These are phyloP conservation scores for Blastosporella zonata DNA, from an alignment of 1,284 basidiomycete species.

Conservation along the genomic window DNA sequence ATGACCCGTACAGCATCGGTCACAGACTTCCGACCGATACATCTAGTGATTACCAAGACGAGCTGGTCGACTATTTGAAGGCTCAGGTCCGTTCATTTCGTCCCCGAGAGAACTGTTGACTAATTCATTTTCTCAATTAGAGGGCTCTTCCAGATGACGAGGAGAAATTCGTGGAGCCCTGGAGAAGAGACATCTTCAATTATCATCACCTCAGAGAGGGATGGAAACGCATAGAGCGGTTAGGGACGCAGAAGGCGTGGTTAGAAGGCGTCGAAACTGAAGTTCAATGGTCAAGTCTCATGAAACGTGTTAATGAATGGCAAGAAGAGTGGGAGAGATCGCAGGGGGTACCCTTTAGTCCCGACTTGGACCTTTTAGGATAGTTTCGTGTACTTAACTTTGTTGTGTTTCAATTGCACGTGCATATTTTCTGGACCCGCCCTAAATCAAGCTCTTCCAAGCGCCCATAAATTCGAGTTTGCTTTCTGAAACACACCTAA, in stretches of 20 bases:
- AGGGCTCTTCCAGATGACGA: conserved; percentile 41
- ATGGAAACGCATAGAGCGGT: conserved; percentile 42
- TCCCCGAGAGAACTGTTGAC: neutral
- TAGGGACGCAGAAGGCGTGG: conserved; percentile 46
- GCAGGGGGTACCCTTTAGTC: conserved; percentile 12
- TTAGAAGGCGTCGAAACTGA: conserved; percentile 29
- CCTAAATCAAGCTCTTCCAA: conserved; percentile 29
- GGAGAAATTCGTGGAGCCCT: conserved; percentile 45
- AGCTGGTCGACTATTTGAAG: conserved; percentile 44
- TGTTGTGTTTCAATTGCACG: conserved; percentile 1
- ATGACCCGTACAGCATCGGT: conserved; percentile 48
- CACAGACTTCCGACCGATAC: conserved; percentile 42
- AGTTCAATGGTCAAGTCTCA: conserved; percentile 38
- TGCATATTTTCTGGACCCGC: conserved; percentile 23
- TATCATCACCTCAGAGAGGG: conserved; percentile 38
- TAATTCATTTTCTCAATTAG: conserved; percentile 15
- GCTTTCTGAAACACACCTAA: conserved; percentile 21
- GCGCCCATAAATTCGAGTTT: conserved; percentile 29
- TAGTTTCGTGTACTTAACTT: conserved; percentile 14
- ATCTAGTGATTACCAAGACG: conserved; percentile 47
- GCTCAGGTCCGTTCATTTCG: conserved; percentile 22
- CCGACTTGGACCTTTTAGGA: conserved; percentile 10
- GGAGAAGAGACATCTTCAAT: conserved; percentile 38
- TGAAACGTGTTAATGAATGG: conserved; percentile 45
- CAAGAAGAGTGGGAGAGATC: conserved; percentile 41